These are phyloP conservation scores for Plasmopara halstedii DNA, from an alignment of 352 stramenopile species.

Conservation along the genomic window DNA sequence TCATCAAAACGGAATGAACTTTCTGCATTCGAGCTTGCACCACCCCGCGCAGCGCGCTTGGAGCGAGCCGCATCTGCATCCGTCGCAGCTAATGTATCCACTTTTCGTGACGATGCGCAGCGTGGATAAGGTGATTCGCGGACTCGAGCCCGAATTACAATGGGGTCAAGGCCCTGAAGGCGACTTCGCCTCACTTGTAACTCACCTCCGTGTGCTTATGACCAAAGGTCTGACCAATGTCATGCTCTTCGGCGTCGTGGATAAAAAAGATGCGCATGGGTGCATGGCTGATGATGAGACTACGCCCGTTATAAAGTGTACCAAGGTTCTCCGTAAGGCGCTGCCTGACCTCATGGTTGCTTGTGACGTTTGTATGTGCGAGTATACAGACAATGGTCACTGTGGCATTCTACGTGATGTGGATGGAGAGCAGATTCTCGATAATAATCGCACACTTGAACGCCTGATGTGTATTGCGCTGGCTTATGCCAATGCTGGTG, in stretches of 20 bases:
- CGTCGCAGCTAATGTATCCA: conserved; percentile 85
- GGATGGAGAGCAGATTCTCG: conserved; percentile 93
- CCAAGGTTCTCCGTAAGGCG: conserved; percentile 45
- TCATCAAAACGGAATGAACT: conserved; percentile 16
- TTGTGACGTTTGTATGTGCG: conserved; percentile 86
- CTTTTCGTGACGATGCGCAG: conserved; percentile 77
- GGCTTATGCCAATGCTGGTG: conserved; percentile 92
- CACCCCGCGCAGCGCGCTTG: conserved; percentile 73
- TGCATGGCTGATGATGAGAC: conserved; percentile 63
- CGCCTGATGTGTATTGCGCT: conserved; percentile 94
- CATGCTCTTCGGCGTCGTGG: conserved; percentile 87
- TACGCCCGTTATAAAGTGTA: conserved; percentile 77
- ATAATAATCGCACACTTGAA: conserved; percentile 95
- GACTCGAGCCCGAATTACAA: conserved; percentile 79
- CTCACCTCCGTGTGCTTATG: conserved; percentile 60
- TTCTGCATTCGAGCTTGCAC: conserved; percentile 76
- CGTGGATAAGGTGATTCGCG: conserved; percentile 66
- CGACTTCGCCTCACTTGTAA: conserved; percentile 60
- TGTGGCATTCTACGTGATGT: conserved; percentile 78
- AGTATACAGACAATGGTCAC: conserved; percentile 88
- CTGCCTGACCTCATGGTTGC: conserved; percentile 75
- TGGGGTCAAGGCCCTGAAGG: conserved; percentile 67
- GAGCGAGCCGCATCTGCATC: conserved; percentile 83
- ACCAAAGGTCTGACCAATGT: conserved; percentile 72
- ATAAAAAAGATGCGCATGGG: conserved; percentile 70